Evolutionary conservation across 192 early-diverging fungal genomes (phyloP).

Genomic region (Backusella liffmaniae): DNA sequence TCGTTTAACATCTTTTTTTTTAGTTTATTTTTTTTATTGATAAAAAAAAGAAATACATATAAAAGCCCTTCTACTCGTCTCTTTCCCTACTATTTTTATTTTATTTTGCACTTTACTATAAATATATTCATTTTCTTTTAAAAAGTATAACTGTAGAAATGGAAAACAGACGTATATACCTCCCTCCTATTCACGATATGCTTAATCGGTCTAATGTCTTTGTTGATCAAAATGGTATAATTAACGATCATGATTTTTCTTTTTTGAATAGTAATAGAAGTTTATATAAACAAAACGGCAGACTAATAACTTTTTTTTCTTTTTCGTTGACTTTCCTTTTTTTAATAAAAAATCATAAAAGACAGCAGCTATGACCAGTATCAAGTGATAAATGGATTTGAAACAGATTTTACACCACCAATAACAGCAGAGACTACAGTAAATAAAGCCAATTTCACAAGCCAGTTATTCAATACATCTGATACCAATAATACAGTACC

Average conservation of each 20-base stretch:
- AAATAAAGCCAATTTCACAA: neutral
- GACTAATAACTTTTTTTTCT: neutral
- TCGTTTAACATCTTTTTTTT: neutral
- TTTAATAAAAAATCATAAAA: neutral
- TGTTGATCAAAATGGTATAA: conserved; percentile 3
- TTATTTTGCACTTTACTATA: neutral
- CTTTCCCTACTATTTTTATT: neutral
- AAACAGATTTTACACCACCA: neutral
- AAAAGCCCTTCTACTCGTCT: neutral
- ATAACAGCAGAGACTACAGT: neutral
- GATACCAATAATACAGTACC: neutral
- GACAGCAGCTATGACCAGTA: neutral
- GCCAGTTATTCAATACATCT: neutral
- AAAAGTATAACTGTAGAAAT: neutral
- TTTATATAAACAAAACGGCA: neutral
- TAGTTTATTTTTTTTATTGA: neutral
- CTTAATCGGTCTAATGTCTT: neutral
- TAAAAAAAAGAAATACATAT: neutral
- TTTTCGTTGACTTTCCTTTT: neutral
- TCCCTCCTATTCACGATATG: conserved; percentile 17
- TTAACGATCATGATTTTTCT: neutral
- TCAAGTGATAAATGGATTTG: neutral
- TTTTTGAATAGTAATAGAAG: neutral
- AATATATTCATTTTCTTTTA: conserved; percentile 7
- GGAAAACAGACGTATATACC: conserved; percentile 5